Conservation (phyloP, 768 basidiomycete genomes). For the Boletus bicolor region DNA sequence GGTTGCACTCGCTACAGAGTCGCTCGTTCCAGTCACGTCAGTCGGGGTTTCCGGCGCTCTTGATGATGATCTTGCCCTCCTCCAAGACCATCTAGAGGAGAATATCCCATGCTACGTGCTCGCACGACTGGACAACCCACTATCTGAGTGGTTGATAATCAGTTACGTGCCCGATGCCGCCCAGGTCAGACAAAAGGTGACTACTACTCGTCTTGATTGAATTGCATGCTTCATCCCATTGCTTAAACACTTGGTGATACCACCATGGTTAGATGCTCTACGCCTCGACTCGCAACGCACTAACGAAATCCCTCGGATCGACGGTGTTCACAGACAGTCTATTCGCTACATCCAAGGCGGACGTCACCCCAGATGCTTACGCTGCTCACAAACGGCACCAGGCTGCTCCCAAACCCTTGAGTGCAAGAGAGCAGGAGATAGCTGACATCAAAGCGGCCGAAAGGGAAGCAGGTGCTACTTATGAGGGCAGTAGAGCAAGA, state of each 20-base stretch:
- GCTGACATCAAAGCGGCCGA: slow-evolving; percentile 76
- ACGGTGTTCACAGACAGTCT: slow-evolving; percentile 66
- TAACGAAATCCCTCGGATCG: slow-evolving; percentile 74
- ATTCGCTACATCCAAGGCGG: slow-evolving; percentile 73
- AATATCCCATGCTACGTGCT: slow-evolving; percentile 74
- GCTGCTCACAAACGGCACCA: slow-evolving; percentile 67
- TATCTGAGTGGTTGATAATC: slow-evolving; percentile 67
- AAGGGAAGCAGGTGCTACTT: slow-evolving; percentile 48
- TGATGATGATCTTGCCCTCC: slow-evolving; percentile 54
- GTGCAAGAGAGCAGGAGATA: slow-evolving; percentile 78
- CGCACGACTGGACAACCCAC: slow-evolving; percentile 56
- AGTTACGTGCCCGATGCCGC: slow-evolving; percentile 83
- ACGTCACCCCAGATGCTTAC: slow-evolving; percentile 68
- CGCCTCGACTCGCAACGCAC: slow-evolving; percentile 68
- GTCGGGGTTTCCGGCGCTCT: slow-evolving; percentile 50
- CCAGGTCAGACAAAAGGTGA: slow-evolving; percentile 77
- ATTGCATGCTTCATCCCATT: neutral
- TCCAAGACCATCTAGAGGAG: slow-evolving; percentile 58
- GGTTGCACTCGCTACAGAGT: slow-evolving; percentile 44
- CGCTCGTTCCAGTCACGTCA: slow-evolving; percentile 58
- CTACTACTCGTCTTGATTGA: slow-evolving; percentile 2
- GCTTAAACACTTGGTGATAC: neutral
- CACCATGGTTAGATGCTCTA: slow-evolving; percentile 69
- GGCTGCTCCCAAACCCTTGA: slow-evolving; percentile 78
- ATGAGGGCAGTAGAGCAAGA: slow-evolving; percentile 57